Base-by-base conservation (phyloP, 2,329 filamentous ascomycete genomes). In the Penicillium crustosum region DNA sequence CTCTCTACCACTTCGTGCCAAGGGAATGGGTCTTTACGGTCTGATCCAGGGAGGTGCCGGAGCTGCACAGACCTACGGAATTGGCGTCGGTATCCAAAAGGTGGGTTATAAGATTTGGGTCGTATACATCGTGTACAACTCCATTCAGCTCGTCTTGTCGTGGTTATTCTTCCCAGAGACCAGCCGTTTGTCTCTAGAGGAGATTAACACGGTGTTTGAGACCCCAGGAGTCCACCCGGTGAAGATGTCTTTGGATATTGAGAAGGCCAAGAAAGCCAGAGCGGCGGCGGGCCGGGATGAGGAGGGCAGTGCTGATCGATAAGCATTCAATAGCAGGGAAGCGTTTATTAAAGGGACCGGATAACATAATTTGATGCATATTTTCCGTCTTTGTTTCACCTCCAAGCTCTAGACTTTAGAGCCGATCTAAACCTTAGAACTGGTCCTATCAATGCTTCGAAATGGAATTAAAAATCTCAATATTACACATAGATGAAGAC, bases 191-290 rank as follows among this genome's bases (percentile, higher is more conserved):
- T 78, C 75, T 23, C 73, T 85, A 43, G 82, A 85, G 66, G 82
- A 85, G 70, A 85, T 85, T 50, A 82, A 85, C 62, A 79, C 79
- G 43, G 83, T 86, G 55, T 86, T 86, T 58, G 83, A 79, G 61
- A 79, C 77, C 0, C 71, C 73, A 5, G 77, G 75, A 7, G 71
- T 78, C 17, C 58, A 65, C 42, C 77, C 77, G 7, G 77, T 79
- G 2, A 78, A 78, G 68, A 78, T 79, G 75, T 75, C 70, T 10
- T 56, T 73, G 60, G 68, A 77, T 62, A 75, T 78, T 21, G 69
- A 77, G 55, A 74, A 71, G 52, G 75, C 75, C 19, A 77, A 76
- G 66, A 74, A 69, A 54, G 70, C 71, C 53, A 70, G 67, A 58
- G 55, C 42, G 2, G 57, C 60, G 13, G 64, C 68, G 25, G 53